A percentile compares a stretch with the other conserved stretches of the same genome.
Evolutionary conservation across 805 yeast species (phyloP).

Genomic region (Sugiyamaella lignohabitans): DNA sequence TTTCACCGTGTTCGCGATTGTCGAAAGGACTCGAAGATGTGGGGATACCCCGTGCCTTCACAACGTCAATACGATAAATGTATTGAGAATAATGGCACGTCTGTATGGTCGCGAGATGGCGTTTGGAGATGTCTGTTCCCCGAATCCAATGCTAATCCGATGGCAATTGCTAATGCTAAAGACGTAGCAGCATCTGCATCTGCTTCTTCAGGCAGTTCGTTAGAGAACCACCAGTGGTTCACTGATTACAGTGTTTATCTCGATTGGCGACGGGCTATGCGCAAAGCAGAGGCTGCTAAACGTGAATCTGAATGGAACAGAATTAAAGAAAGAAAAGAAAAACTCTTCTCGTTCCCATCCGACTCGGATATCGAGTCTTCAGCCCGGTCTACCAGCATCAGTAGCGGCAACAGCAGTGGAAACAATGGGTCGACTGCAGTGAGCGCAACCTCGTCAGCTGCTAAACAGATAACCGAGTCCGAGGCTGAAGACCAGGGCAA

Average conservation of each 20-base stretch:
- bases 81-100: slow-evolving; percentile 54
- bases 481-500: slow-evolving; percentile 29
- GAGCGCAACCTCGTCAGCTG: not conserved
- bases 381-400: not conserved
- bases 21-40: slow-evolving; percentile 18
- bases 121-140: slow-evolving; percentile 91
- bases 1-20: slow-evolving; percentile 1
- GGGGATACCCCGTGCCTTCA: slow-evolving; percentile 54
- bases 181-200: not conserved
- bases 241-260: slow-evolving; percentile 56
- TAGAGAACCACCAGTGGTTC: slow-evolving; percentile 43
- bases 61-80: slow-evolving; percentile 57
- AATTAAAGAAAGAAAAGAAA: slow-evolving; percentile 3
- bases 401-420: not conserved
- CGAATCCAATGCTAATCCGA: slow-evolving; percentile 23
- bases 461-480: slow-evolving; percentile 17
- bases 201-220: slow-evolving; percentile 2
- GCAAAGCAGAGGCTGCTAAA: slow-evolving; percentile 12
- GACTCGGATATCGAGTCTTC: not conserved
- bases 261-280: slow-evolving; percentile 59
- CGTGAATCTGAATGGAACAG: slow-evolving; percentile 7
- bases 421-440: not conserved
- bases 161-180: not conserved
- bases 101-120: slow-evolving; percentile 80
- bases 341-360: not conserved